A percentile compares a stretch with the other conserved stretches of the same genome.
These are phyloP conservation scores for Coemansia brasiliensis DNA, from an alignment of 192 early-diverging fungal species.

Conservation along the genomic window DNA sequence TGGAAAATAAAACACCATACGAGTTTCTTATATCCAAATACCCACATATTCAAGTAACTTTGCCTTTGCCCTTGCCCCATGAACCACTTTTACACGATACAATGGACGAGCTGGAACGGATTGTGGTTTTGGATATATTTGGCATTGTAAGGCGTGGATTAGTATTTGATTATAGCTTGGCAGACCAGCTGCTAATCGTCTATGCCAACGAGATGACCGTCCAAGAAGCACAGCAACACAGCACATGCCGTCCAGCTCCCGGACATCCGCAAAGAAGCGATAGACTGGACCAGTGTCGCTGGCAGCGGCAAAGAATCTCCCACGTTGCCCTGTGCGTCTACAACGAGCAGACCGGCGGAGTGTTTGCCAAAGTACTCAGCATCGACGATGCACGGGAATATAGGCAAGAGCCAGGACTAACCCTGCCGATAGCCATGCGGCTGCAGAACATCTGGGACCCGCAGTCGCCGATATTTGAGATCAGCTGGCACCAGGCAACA, in stretches of 20 bases:
- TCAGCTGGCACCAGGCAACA: constrained; percentile 6
- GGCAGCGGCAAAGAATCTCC: not conserved
- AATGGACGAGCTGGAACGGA: constrained; percentile 8
- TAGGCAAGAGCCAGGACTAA: too few species aligned
- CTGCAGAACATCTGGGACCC: constrained; percentile 10
- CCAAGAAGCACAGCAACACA: not conserved
- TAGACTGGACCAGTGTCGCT: too few species aligned
- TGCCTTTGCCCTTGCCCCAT: not conserved
- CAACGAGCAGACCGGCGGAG: constrained; percentile 19
- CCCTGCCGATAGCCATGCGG: too few species aligned
- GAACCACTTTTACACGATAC: constrained; percentile 9
- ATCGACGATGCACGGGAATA: too few species aligned
- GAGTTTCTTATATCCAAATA: too few species aligned
- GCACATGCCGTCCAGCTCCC: too few species aligned
- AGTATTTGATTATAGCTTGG: constrained; percentile 13
- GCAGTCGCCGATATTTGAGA: constrained; percentile 12
- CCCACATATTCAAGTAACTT: not conserved
- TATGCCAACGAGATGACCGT: constrained; percentile 12
- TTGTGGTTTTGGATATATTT: constrained; percentile 21
- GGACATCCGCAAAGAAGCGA: too few species aligned
- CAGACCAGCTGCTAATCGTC: constrained; percentile 9
- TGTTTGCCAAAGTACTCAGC: constrained; percentile 8
- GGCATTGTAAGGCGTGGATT: constrained; percentile 17
- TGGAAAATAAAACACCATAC: too few species aligned
- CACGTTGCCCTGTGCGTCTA: constrained; percentile 25